phyloP scores from a whole-genome alignment of 2,329 filamentous ascomycete genomes.

The Sclerotinia sclerotiorum region DNA sequence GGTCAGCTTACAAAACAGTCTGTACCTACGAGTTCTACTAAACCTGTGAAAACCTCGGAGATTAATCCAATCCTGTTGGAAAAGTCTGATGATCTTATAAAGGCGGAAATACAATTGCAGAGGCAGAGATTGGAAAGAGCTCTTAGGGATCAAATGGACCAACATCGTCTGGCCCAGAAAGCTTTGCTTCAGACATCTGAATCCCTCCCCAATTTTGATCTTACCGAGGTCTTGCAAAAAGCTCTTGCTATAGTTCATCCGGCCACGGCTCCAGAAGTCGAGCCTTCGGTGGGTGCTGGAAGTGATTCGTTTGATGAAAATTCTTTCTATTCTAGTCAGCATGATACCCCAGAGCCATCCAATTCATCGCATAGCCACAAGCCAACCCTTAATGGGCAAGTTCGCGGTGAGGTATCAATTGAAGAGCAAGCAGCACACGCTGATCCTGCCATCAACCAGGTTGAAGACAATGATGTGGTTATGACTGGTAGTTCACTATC shows the following conservation, averaged over 20 bases:
- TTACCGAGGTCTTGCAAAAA: slow-evolving; percentile 70
- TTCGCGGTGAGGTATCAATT: slow-evolving; percentile 31
- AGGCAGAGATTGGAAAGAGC: slow-evolving; percentile 77
- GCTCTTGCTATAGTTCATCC: slow-evolving; percentile 70
- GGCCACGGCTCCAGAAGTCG: slow-evolving; percentile 56
- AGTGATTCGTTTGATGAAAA: slow-evolving; percentile 89
- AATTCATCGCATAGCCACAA: slow-evolving; percentile 41
- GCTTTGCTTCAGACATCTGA: slow-evolving; percentile 48
- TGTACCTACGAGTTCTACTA: slow-evolving; percentile 24
- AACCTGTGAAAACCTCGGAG: slow-evolving; percentile 55
- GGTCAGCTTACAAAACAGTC: slow-evolving; percentile 35
- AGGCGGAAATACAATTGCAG: slow-evolving; percentile 77
- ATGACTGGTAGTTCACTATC: slow-evolving; percentile 37
- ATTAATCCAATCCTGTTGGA: slow-evolving; percentile 82
- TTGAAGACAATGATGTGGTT: slow-evolving; percentile 32
- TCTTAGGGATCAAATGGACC: slow-evolving; percentile 75
- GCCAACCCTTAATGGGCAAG: slow-evolving; percentile 32
- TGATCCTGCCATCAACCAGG: slow-evolving; percentile 31
- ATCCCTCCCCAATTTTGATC: slow-evolving; percentile 63
- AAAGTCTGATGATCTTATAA: slow-evolving; percentile 81
- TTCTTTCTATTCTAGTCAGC: slow-evolving; percentile 93
- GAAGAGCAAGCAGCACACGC: slow-evolving; percentile 29
- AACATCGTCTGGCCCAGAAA: slow-evolving; percentile 51
- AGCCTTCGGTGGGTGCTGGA: slow-evolving; percentile 56
- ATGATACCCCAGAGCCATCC: slow-evolving; percentile 68